Base-by-base conservation (phyloP, 176 grass and related monocot species). In the Hsuehochloa calcarea region DNA sequence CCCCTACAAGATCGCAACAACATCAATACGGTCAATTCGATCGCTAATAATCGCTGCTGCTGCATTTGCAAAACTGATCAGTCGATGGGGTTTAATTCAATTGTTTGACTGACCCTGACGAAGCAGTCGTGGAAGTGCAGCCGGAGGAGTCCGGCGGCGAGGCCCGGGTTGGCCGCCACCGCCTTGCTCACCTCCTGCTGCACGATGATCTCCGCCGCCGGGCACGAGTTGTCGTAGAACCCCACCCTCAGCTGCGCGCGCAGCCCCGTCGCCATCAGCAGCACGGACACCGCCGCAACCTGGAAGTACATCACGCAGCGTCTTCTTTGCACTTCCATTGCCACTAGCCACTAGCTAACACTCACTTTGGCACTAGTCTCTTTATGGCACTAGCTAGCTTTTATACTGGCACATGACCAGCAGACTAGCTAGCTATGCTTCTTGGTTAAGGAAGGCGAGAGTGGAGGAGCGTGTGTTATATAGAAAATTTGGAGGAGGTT, bases 71-170 rank as follows among this genome's bases (percentile, higher is more conserved):
- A 15, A 34, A 13, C 11, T 60, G 50, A 31, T 19, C 17, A 19
- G 11, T 8, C 22, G 7, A 20, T 39, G 39, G 12, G 13, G 3
- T 2, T n/a, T 45, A 3, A 45, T 45, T 41, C 2, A 7, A 56
- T 27, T 10, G 40, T 1, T 5, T 4, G 41, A 12, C 87, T 83
- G 69, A 94, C 92, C 70, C 82, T 89, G 54, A 97, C 84, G 82
- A 97, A 97, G 86, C 92, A 93, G 84, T 94, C 95, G 79, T 94
- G 92, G 86, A 97, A 94, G 80, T 92, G 95, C 41, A 97, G 88
- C 22, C 92, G 86, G 88, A 97, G 81, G 90, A 97, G 87, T 34
- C 92, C 92, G 25, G 92, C 92, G 16, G 92, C 90, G 68, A 97
- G 81, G 66, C 94, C 94, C 3, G 90, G 79, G 79, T 92, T 89